Conservation (phyloP, 371 early-diverging fungal genomes). For the Lichtheimia ramosa region DNA sequence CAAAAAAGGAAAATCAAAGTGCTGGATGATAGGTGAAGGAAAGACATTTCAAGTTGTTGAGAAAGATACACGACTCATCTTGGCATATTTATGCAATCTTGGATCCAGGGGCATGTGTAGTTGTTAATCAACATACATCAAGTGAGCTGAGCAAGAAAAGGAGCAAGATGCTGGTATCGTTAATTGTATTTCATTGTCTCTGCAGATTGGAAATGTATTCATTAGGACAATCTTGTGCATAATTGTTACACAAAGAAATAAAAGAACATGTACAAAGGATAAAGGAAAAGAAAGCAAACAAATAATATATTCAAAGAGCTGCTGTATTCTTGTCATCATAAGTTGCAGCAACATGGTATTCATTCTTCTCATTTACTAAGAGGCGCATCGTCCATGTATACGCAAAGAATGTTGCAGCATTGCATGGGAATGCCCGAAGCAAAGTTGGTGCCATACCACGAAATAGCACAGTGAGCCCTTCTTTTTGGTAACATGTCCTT, state of each 20-base stretch:
- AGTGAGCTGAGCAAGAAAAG: too few species aligned
- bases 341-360: not conserved
- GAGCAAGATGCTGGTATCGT: too few species aligned
- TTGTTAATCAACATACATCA: too few species aligned
- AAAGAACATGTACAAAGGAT: not conserved
- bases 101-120: too few species aligned
- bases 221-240: too few species aligned
- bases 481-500: constrained; percentile 49
- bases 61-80: too few species aligned
- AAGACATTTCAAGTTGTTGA: too few species aligned
- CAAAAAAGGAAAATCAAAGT: not conserved
- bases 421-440: constrained; percentile 84
- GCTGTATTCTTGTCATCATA: constrained; percentile 1
- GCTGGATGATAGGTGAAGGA: too few species aligned
- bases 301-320: not conserved
- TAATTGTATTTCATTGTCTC: too few species aligned
- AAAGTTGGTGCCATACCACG: constrained; percentile 75
- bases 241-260: too few species aligned
- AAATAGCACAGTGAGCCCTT: constrained; percentile 69
- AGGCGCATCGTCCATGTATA: constrained; percentile 59
- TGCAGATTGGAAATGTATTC: too few species aligned
- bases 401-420: constrained; percentile 77
- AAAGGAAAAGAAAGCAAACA: not conserved
- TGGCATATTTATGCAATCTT: too few species aligned
- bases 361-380: not conserved